Percentiles rank a stretch among this genome's conserved stretches.
Evolutionary conservation across 768 basidiomycete genomes (phyloP).

Genomic region (Pulveroboletus sp.): DNA sequence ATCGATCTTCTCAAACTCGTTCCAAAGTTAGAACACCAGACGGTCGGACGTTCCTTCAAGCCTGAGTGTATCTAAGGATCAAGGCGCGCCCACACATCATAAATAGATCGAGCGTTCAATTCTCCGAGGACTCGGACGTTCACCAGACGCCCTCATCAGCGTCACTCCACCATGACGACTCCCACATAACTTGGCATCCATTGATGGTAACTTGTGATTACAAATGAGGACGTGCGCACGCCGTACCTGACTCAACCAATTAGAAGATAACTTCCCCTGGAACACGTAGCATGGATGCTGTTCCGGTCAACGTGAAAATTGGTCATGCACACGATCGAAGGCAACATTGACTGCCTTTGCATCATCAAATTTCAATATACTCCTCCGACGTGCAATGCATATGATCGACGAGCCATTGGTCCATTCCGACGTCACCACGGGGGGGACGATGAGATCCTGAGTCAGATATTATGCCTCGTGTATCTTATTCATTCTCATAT

Average conservation of each 20-base stretch:
- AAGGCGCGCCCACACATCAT: neutral
- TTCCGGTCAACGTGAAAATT: neutral
- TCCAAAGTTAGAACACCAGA: neutral
- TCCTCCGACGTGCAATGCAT: neutral
- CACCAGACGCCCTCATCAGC: neutral
- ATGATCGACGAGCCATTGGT: conserved; percentile 6
- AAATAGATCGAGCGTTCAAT: neutral
- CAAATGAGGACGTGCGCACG: neutral
- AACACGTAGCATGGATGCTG: neutral
- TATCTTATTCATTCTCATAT: conserved; percentile 4
- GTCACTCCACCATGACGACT: neutral
- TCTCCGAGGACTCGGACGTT: conserved; percentile 12
- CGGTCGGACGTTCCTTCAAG: neutral
- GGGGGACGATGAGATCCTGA: conserved; percentile 5
- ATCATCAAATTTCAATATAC: neutral
- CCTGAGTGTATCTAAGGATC: neutral
- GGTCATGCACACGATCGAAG: conserved; percentile 2
- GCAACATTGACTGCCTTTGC: neutral
- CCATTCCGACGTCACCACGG: neutral
- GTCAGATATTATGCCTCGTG: conserved; percentile 7
- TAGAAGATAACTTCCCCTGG: neutral
- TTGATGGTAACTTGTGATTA: neutral
- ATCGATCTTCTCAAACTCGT: conserved; percentile 1
- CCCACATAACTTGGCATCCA: neutral
- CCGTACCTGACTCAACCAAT: neutral